Evolutionary conservation across 345 rosid genomes (phyloP).

Genomic region (Salix arbutifolia): DNA sequence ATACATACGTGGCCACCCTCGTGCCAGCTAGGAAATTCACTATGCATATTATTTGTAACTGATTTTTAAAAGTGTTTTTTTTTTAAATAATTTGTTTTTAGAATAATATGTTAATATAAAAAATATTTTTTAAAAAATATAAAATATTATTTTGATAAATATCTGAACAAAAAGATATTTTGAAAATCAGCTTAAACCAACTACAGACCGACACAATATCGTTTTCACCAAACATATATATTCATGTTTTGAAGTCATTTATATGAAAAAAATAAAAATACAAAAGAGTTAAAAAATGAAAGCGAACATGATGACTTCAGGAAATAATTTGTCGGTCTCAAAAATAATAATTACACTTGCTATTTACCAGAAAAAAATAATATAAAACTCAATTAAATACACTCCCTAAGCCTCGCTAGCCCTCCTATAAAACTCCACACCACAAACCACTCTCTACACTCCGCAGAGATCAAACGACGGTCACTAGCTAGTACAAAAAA

Average conservation of each 20-base stretch:
- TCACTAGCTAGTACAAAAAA: neutral
- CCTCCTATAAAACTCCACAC: conserved; percentile 20
- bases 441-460: neutral
- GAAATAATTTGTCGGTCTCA: conserved; percentile 33
- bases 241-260: neutral
- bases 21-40: conserved; percentile 18
- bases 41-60: too few relatives aligned
- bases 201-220: neutral
- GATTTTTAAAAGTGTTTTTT: too few relatives aligned
- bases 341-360: neutral
- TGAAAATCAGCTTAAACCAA: too few relatives aligned
- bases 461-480: conserved; percentile 5
- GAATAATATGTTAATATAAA: too few relatives aligned
- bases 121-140: too few relatives aligned
- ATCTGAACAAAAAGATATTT: too few relatives aligned
- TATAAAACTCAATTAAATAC: conserved; percentile 11
- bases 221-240: neutral
- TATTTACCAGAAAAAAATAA: neutral
- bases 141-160: too few relatives aligned
- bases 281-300: neutral
- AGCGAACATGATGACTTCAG: neutral
- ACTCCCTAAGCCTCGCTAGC: conserved; percentile 7
- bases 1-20: conserved; percentile 13
- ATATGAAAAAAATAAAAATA: neutral
- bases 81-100: too few relatives aligned